Percentiles rank a stretch among this genome's conserved stretches.
phyloP scores from a whole-genome alignment of 306 rosid genomes.

The Fagus sylvatica region DNA sequence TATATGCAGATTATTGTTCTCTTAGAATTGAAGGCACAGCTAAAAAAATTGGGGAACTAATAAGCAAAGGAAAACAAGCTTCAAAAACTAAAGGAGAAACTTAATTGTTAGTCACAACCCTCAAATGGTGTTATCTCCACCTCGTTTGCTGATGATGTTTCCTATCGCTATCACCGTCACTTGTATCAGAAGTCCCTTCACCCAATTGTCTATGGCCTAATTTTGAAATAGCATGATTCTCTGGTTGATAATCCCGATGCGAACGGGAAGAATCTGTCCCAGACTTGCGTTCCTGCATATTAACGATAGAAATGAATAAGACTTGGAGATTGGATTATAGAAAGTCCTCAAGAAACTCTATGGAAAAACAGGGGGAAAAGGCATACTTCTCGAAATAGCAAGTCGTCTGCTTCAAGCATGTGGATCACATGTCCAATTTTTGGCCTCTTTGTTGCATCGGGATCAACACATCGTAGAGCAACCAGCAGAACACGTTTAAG shows the following conservation, averaged over 20 bases:
- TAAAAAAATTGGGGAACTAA: constrained; percentile 27
- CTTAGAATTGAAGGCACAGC: constrained; percentile 31
- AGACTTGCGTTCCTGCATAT: constrained; percentile 57
- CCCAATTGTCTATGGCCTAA: constrained; percentile 41
- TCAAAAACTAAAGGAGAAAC: constrained; percentile 24
- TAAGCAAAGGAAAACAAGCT: constrained; percentile 23
- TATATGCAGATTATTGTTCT: constrained; percentile 23
- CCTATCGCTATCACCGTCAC: constrained; percentile 56
- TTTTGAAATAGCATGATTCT: constrained; percentile 38
- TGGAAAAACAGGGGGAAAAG: not conserved
- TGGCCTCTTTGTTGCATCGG: constrained; percentile 90
- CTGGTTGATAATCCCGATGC: constrained; percentile 42
- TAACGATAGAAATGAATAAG: not conserved
- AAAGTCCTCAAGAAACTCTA: not conserved
- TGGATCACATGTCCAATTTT: constrained; percentile 97
- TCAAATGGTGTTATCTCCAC: constrained; percentile 47
- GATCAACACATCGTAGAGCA: constrained; percentile 96
- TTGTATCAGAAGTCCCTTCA: constrained; percentile 57
- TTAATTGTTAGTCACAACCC: constrained; percentile 39
- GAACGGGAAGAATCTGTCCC: constrained; percentile 53
- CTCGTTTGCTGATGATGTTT: constrained; percentile 47
- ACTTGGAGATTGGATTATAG: constrained; percentile 13
- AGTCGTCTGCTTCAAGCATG: constrained; percentile 97
- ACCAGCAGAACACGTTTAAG: constrained; percentile 84
- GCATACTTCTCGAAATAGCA: constrained; percentile 69